Conservation (phyloP, 805 yeast genomes). For the Cyberlindnera misumaiensis region DNA sequence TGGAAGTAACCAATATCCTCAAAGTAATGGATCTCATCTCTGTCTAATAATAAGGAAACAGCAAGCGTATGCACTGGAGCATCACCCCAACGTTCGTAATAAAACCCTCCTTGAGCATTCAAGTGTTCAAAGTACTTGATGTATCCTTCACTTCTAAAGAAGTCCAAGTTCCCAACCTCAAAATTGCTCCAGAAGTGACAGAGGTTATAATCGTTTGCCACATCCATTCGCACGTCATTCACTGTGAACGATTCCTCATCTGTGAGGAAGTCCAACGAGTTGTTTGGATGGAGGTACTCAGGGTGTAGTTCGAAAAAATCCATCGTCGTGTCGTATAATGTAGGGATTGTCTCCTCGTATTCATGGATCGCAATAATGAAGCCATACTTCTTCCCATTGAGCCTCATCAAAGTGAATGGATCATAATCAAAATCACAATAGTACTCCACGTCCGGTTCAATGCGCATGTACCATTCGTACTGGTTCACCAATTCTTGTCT, state of each 20-base stretch:
- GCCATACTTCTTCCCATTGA: slow-evolving; percentile 73
- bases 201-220: slow-evolving; percentile 52
- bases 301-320: slow-evolving; percentile 56
- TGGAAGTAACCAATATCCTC: slow-evolving; percentile 79
- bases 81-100: slow-evolving; percentile 92
- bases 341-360: slow-evolving; percentile 77
- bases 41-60: slow-evolving; percentile 50
- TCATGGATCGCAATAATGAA: slow-evolving; percentile 82
- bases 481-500: slow-evolving; percentile 62
- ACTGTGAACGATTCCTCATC: slow-evolving; percentile 39
- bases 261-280: slow-evolving; percentile 49
- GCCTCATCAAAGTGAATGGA: slow-evolving; percentile 76
- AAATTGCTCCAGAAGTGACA: slow-evolving; percentile 90
- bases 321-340: slow-evolving; percentile 70
- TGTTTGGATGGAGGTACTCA: slow-evolving; percentile 56
- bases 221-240: slow-evolving; percentile 25
- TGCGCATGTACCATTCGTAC: slow-evolving; percentile 91
- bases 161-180: slow-evolving; percentile 65
- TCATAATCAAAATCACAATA: slow-evolving; percentile 86
- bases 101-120: slow-evolving; percentile 68
- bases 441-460: slow-evolving; percentile 87
- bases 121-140: slow-evolving; percentile 53
- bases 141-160: slow-evolving; percentile 64
- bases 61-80: slow-evolving; percentile 86
- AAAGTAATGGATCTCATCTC: slow-evolving; percentile 63